phyloP scores from a whole-genome alignment of 192 early-diverging fungal genomes.

The Entomortierella beljakovae region DNA sequence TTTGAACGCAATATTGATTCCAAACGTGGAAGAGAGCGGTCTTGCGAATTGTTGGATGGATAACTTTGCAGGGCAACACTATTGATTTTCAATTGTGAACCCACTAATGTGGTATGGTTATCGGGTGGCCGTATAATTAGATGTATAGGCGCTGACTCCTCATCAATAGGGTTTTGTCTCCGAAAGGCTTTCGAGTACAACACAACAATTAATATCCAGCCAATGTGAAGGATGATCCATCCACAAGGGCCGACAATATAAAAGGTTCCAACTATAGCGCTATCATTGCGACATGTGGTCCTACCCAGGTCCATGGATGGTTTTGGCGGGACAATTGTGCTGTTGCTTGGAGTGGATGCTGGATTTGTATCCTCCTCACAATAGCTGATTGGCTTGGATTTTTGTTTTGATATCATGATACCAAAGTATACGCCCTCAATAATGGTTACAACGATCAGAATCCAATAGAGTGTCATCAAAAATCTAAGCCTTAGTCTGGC shows the following conservation, averaged over 20 bases:
- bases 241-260: conserved; percentile 41
- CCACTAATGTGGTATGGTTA: not conserved
- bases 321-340: not conserved
- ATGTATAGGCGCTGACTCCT: conserved; percentile 4
- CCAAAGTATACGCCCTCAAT: conserved; percentile 49
- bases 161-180: conserved; percentile 13
- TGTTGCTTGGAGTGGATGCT: not conserved
- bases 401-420: conserved; percentile 37
- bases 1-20: conserved; percentile 10
- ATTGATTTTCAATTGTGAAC: not conserved
- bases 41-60: not conserved
- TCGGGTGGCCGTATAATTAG: not conserved
- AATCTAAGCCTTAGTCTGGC: conserved; percentile 9
- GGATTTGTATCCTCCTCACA: conserved; percentile 3
- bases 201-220: conserved; percentile 37
- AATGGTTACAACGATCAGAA: conserved; percentile 23
- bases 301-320: not conserved
- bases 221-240: conserved; percentile 37
- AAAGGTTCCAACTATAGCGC: conserved; percentile 12
- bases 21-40: not conserved
- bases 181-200: conserved; percentile 41
- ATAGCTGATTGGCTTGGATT: conserved; percentile 30
- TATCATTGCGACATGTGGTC: conserved; percentile 5
- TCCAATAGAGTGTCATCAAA: conserved; percentile 38
- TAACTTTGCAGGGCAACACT: not conserved